Evolutionary conservation across 1,284 basidiomycete species (phyloP).

Genomic region (Ceratobasidium sp.): DNA sequence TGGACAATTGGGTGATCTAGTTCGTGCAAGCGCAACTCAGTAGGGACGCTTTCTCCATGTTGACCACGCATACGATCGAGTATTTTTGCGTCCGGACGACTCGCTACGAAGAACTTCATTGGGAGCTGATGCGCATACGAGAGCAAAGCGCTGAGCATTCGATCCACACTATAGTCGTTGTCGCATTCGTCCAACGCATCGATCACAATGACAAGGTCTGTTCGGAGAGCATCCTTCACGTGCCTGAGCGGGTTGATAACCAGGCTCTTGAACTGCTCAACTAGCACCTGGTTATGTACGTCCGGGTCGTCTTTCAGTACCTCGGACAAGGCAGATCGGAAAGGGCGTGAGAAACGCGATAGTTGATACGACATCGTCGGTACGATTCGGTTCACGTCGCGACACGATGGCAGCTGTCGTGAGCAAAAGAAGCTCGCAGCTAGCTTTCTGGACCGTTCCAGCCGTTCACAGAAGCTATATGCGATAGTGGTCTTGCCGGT

Average conservation of each 20-base stretch:
- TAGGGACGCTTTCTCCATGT: no score
- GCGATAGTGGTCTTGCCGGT: constrained; percentile 23
- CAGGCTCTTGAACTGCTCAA: not conserved
- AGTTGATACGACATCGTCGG: not conserved
- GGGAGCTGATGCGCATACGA: no score
- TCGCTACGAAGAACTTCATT: no score
- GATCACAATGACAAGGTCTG: not conserved
- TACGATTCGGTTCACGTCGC: constrained; percentile 9
- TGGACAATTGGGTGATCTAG: not conserved
- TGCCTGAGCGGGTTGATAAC: not conserved
- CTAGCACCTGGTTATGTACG: not conserved
- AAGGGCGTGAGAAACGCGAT: no score
- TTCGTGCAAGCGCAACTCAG: constrained; percentile 8
- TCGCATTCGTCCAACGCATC: not conserved
- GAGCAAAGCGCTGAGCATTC: no score
- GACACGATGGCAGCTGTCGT: constrained; percentile 16
- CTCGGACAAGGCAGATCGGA: not conserved
- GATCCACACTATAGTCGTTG: no score
- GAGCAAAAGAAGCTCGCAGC: constrained; percentile 31
- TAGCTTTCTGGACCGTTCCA: not conserved
- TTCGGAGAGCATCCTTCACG: not conserved
- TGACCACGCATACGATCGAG: not conserved
- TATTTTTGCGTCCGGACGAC: no score
- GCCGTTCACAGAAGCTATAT: constrained; percentile 17
- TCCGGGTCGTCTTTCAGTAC: constrained; percentile 1